Evolutionary conservation across 345 rosid species (phyloP).

Genomic region (Rhodamnia rubescens): DNA sequence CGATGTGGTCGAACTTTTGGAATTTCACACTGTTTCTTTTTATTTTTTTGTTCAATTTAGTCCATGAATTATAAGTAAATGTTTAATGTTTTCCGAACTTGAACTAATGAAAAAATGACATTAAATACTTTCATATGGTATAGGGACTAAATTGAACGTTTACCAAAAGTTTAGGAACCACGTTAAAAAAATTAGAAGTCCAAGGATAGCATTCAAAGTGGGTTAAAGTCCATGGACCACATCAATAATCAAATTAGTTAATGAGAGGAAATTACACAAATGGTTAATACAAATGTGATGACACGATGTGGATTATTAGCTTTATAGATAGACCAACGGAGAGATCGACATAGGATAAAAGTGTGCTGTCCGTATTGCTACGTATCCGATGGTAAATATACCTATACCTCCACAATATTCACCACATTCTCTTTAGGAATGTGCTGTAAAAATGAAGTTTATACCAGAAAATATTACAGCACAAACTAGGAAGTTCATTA

Average conservation of each 20-base stretch:
- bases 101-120: background rate
- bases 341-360: background rate
- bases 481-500: background rate
- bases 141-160: background rate
- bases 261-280: background rate
- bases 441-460: background rate
- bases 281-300: background rate
- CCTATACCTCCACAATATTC: background rate
- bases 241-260: too few species aligned
- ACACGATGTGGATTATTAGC: background rate
- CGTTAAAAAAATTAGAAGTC: background rate
- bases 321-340: background rate
- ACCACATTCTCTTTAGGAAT: background rate
- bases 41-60: background rate
- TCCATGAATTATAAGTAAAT: background rate
- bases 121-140: background rate
- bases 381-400: background rate
- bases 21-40: too few species aligned
- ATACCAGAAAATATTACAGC: background rate
- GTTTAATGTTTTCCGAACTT: background rate
- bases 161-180: background rate
- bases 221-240: background rate
- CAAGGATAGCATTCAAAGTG: rapidly evolving
- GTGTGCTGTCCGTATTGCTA: background rate
- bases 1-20: background rate